Percentiles rank a stretch among this genome's conserved stretches.
phyloP scores from a whole-genome alignment of 805 yeast genomes.

The Nakazawaea molendinolei region DNA sequence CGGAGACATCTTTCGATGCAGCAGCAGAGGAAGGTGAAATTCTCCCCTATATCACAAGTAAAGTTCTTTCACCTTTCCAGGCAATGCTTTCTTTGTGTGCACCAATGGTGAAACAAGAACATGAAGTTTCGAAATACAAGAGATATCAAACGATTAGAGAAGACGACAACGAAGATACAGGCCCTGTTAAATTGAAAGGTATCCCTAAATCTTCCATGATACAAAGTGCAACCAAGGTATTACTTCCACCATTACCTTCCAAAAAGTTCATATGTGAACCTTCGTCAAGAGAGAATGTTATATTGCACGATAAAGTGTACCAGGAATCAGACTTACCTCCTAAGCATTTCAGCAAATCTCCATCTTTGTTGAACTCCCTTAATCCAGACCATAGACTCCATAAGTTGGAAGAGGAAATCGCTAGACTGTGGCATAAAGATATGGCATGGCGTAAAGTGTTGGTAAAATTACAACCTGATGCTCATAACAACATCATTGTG shows the following conservation, averaged over 20 bases:
- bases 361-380: slow-evolving; percentile 18
- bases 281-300: slow-evolving; percentile 49
- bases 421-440: slow-evolving; percentile 78
- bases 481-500: slow-evolving; percentile 89
- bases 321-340: slow-evolving; percentile 59
- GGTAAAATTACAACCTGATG: slow-evolving; percentile 83
- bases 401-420: slow-evolving; percentile 68
- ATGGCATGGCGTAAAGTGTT: slow-evolving; percentile 90
- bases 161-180: slow-evolving; percentile 14
- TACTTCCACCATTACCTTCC: slow-evolving; percentile 78
- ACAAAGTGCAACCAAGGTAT: slow-evolving; percentile 68
- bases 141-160: slow-evolving; percentile 23
- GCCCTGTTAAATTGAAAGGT: slow-evolving; percentile 13
- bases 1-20: slow-evolving; percentile 18
- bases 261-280: slow-evolving; percentile 65
- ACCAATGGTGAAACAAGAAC: slow-evolving; percentile 20
- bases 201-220: slow-evolving; percentile 73
- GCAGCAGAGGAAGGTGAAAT: slow-evolving; percentile 7
- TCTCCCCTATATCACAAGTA: slow-evolving; percentile 17
- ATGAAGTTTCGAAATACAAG: slow-evolving; percentile 18
- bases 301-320: slow-evolving; percentile 80
- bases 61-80: slow-evolving; percentile 32
- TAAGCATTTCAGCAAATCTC: slow-evolving; percentile 20
- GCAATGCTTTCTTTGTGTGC: slow-evolving; percentile 39
- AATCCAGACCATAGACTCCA: slow-evolving; percentile 35